Base-by-base conservation (phyloP, 225 moss, liverwort and hornwort species). In the Thuidium tamariscinum region DNA sequence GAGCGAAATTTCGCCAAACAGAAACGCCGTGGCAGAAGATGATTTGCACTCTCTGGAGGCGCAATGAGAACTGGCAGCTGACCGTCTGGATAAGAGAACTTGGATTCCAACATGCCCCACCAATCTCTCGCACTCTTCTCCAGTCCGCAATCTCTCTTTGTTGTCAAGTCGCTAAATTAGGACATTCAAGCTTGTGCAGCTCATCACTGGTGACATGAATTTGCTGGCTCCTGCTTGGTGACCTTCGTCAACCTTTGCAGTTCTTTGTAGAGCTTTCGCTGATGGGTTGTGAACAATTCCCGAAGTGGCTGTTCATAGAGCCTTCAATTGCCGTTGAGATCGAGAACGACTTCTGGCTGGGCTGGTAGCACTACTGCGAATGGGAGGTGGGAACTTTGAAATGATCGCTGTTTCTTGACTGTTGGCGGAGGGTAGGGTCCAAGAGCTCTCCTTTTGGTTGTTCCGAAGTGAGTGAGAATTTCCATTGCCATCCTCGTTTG, bases 1-100 rank as follows among this genome's bases (percentile, higher is more conserved):
- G 30, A 30, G 46, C 27, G 4, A 4, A 48, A 30, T 32, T 72
- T 46, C 9, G 44, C 16, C 27, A 16, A 10, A 42, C 18, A 48
- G 2, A 48, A 72, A 48, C 32, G 11, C 27, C 27, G 56, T 77
- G 56, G 77, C 77, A 10, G 56, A 16, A 55, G 55, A 37, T 16
- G 26, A 37, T 55, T 77, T 16, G 77, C 36, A 36, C 55, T 60
- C 13, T 30, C 30, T 25, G 25, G n/a, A 34, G 65, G 71, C 82
- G 88, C 90, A 88, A 86, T 88, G 86, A 76, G 75, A 88, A 86
- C 80, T 69, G 90, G 88, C 83, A 86, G 69, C 86, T 75, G 46
- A 65, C 88, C 75, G 23, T 26, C n/a, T 86, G 83, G 90, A 90
- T 90, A 88, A 88, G 90, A 61, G 65, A n/a, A 21, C 13, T 18